phyloP scores from a whole-genome alignment of 768 basidiomycete species.

The Roridomyces roridus region DNA sequence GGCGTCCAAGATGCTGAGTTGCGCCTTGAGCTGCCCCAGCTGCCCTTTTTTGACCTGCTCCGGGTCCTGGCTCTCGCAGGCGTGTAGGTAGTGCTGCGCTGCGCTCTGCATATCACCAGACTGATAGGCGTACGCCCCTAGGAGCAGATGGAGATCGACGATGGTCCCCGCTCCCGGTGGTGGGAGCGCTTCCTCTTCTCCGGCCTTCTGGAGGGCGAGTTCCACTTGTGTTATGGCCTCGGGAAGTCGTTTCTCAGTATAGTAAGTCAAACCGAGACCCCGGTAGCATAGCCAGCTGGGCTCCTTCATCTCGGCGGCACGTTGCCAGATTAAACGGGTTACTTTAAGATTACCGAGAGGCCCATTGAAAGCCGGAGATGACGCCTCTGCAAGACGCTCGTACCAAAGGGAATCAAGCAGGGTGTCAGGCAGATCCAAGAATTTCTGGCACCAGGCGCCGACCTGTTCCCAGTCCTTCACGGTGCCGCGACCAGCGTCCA shows the following conservation, averaged over 20 bases:
- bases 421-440: background rate
- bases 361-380: too few relatives aligned
- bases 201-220: background rate
- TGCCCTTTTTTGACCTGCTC: too few relatives aligned
- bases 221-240: background rate
- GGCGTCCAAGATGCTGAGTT: background rate
- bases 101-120: background rate
- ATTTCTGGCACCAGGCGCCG: background rate
- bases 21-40: background rate
- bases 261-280: background rate
- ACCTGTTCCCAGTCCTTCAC: background rate
- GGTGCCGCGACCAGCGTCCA: too few relatives aligned
- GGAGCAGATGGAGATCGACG: background rate
- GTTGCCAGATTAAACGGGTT: background rate
- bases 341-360: background rate
- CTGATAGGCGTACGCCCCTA: background rate
- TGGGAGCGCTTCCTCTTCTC: background rate
- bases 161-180: background rate
- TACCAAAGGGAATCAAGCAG: background rate
- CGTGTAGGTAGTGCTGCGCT: background rate
- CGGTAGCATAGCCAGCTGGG: slow-evolving; percentile 1
- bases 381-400: background rate
- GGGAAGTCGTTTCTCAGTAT: background rate
- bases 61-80: background rate
- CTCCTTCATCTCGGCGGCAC: background rate